Evolutionary conservation across 805 yeast species (phyloP), one percentile per base, ranked within the genome.

Genomic region (Monosporozyma aquatica): DNA sequence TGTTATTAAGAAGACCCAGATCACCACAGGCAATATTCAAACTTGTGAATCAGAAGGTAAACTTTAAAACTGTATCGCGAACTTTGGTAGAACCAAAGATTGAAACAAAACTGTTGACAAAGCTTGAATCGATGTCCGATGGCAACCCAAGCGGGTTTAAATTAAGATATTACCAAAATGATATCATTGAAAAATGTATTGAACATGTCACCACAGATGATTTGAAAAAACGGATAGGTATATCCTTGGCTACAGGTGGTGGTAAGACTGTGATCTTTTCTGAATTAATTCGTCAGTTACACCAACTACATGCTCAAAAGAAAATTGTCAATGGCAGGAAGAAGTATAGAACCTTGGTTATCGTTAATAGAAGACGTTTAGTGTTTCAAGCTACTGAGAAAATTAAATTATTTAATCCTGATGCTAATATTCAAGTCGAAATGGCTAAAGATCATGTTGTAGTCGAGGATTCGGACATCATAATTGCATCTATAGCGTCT

Each of bases 221-320:
- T n/a, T n/a, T n/a, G 1, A 51, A 61, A 2, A 61, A 69, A 15
- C 67, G 92, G 38, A 74, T 87, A 0, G 96, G 90, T 0, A 87
- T 87, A 2, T 82, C 87, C 23, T 60, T 89, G 29, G 95, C 96
- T 11, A 90, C 97, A 0, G 97, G 97, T 0, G 92, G 95, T 10
- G 97, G 97, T 5, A 89, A 89, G 53, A 89, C 97, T 0, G 86
- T 87, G 10, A 78, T 85, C 1, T 82, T 86, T 55, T 61, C 83
- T 0, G 72, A 72, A 48, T 50, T 82, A 33, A 72, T 82, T 3
- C 14, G 18, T 9, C 14, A 17, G 5, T 17, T 32, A 13, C 17
- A 32, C 18, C 5, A 32, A 20, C 10, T 32, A 13, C 35, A 32
- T 32, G 22, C 22, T 9, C 14, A 10, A 20, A 17, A 32, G 0